Evolutionary conservation across 805 yeast genomes (phyloP).

Genomic region (Cyberlindnera samutprakarnensis): DNA sequence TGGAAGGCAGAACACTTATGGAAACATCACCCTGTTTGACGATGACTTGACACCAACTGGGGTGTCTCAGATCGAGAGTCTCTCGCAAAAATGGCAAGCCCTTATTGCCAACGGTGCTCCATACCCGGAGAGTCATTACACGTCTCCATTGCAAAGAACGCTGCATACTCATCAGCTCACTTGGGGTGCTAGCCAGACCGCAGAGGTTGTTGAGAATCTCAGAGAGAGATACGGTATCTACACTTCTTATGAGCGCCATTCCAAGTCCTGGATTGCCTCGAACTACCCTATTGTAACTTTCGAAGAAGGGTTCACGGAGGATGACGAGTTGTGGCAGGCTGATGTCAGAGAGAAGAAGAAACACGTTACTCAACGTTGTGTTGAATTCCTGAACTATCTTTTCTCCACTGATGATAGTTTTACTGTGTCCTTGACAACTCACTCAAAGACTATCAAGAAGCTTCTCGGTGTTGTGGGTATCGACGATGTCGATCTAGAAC

Average conservation of each 20-base stretch:
- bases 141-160: slow-evolving; percentile 9
- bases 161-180: slow-evolving; percentile 7
- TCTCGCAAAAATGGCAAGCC: slow-evolving; percentile 1
- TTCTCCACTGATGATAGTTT: neutral
- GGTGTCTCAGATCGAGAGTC: neutral
- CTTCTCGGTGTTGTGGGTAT: neutral
- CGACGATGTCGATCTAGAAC: neutral
- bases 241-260: slow-evolving; percentile 6
- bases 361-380: neutral
- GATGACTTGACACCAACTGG: slow-evolving; percentile 6
- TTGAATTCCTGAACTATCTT: neutral
- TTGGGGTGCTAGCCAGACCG: slow-evolving; percentile 5
- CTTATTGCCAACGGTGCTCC: slow-evolving; percentile 4
- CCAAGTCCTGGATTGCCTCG: slow-evolving; percentile 4
- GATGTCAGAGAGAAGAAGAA: slow-evolving; percentile 2
- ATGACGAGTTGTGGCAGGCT: slow-evolving; percentile 4
- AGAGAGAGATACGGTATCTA: slow-evolving; percentile 9
- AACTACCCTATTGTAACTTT: slow-evolving; percentile 3
- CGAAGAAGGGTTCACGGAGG: slow-evolving; percentile 6
- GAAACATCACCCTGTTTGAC: slow-evolving; percentile 4
- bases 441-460: neutral
- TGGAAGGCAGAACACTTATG: slow-evolving; percentile 3
- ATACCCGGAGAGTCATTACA: slow-evolving; percentile 4
- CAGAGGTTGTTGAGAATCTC: slow-evolving; percentile 5
- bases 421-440: neutral